Base-by-base conservation (phyloP, 2,329 filamentous ascomycete genomes). In the Colletotrichum euphorbiae region DNA sequence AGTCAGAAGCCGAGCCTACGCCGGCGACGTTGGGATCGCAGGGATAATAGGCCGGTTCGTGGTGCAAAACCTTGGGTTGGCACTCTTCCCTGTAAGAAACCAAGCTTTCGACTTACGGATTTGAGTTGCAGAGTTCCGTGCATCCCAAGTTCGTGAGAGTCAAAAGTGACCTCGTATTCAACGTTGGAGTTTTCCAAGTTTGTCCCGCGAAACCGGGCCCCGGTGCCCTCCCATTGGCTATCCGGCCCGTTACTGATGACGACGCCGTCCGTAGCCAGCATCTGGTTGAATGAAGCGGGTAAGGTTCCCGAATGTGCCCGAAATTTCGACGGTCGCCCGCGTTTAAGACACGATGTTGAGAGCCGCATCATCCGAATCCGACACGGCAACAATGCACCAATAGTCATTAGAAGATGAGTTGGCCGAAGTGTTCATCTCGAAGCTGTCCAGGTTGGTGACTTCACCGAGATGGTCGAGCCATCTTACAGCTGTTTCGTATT, bases 241-340 rank as follows among this genome's bases (percentile, higher is more conserved):
- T 38, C 50, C 19, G 28, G 21, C 28, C 28, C 50, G 15, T 54
- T 38, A 5, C 50, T 54, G 24, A 54, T 54, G 24, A 54, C 50
- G 17, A 24, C 50, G 28, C 33, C 33, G 28, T 36, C 50, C 15
- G 50, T 6, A 13, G 50, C 28, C 28, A 54, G 6, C 8, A 54
- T n/a, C 13, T 33, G 33, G 7, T 54, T 19, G 50, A 54, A 54
- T n/a, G 50, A 54, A 46, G 3, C n/a, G 50, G 11, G 50, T 54
- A n/a, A 31, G 4, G n/a, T 54, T 54, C 8, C 33, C 50, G 50
- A 54, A 54, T 1, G 28, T 54, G 8, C 50, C 50, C n/a, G 50
- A 54, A 33, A 54, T 38, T n/a, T n/a, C n/a, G n/a, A n/a, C n/a
- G n/a, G n/a, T n/a, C n/a, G n/a, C n/a, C n/a, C n/a, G n/a, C n/a